A percentile compares a stretch with the other conserved stretches of the same genome.
Evolutionary conservation across 331 rosid genomes (phyloP).

Genomic region (Rosa hybrid): DNA sequence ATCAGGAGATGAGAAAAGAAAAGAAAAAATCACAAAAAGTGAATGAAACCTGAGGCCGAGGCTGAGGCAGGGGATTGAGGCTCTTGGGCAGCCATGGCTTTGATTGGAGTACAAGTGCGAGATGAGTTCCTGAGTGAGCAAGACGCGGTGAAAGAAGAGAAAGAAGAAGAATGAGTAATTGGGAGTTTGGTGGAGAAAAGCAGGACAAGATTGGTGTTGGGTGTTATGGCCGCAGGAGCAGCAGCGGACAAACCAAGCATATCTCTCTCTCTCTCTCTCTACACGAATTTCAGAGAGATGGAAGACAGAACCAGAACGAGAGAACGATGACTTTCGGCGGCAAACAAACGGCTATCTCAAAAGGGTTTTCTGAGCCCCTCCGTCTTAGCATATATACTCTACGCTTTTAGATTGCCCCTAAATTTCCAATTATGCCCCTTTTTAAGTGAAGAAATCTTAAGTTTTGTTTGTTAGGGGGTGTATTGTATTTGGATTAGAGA

Average conservation of each 20-base stretch:
- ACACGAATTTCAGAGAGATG: too few relatives aligned
- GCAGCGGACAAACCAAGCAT: constrained; percentile 44
- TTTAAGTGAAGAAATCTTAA: too few relatives aligned
- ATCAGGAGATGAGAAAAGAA: background rate
- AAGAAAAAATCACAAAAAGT: background rate
- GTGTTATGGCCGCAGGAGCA: constrained; percentile 30
- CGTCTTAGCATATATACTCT: too few relatives aligned
- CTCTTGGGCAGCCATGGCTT: constrained; percentile 62
- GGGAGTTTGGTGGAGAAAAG: constrained; percentile 18
- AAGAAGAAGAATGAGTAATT: constrained; percentile 6
- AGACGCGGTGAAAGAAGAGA: constrained; percentile 23
- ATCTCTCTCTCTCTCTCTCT: background rate
- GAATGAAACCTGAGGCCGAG: constrained; percentile 26
- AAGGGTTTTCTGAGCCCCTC: too few relatives aligned
- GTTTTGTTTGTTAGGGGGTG: too few relatives aligned
- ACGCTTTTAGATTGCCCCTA: too few relatives aligned
- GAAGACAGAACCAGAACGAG: too few relatives aligned
- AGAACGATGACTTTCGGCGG: too few relatives aligned
- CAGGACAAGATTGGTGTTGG: constrained; percentile 21
- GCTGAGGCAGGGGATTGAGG: constrained; percentile 36
- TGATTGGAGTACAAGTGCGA: constrained; percentile 39
- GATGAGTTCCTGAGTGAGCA: constrained; percentile 31
- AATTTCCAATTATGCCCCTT: too few relatives aligned
- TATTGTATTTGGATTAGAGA: too few relatives aligned
- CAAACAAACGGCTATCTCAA: too few relatives aligned